Base-by-base conservation (phyloP, 768 basidiomycete species). In the Hortiboletus campestris region DNA sequence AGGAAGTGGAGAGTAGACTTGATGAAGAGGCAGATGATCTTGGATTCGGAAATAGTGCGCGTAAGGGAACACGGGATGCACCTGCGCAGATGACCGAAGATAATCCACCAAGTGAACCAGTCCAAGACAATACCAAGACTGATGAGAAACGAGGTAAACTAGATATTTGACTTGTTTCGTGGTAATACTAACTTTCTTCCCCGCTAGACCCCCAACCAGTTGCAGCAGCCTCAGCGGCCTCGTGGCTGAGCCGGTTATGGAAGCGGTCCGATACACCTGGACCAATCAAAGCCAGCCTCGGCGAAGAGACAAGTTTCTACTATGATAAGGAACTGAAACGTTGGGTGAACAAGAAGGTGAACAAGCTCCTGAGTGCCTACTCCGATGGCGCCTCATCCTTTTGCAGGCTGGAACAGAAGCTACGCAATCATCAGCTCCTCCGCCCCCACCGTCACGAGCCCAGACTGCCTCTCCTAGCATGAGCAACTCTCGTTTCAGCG, bases 291-390 rank as follows among this genome's bases (percentile, higher is more conserved):
- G 97, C 96, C 19, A 98, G 88, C 63, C 82, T 99, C 25, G 97
- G 97, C 9, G 93, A 98, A 62, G 85, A 94, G 67, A 93, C 76
- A 28, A 77, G 85, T 28, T 96, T 98, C 76, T 89, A 92, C 65
- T 99, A 91, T 68, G 97, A 99, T 67, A 86, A 89, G 64, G 94
- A 97, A n/a, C 80, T 88, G 56, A 94, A 95, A 70, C 84, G 89
- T 58, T 99, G 97, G 97, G 86, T 99, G 28, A 94, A 97, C 70
- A 95, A 89, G 73, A 94, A 89, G 76, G 94, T 92, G 57, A 69
- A 73, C 59, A 7, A 10, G 20, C 48, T 53, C 28, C 29, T 47
- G 43, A 19, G 10, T 44, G 39, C 22, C 35, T 32, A 22, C n/a
- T 2, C 31, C 5, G 34, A 41, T 38, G 8, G 39, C 29, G 19